Evolutionary conservation across 2,329 filamentous ascomycete species (phyloP).

Genomic region (Botrytis cinerea): DNA sequence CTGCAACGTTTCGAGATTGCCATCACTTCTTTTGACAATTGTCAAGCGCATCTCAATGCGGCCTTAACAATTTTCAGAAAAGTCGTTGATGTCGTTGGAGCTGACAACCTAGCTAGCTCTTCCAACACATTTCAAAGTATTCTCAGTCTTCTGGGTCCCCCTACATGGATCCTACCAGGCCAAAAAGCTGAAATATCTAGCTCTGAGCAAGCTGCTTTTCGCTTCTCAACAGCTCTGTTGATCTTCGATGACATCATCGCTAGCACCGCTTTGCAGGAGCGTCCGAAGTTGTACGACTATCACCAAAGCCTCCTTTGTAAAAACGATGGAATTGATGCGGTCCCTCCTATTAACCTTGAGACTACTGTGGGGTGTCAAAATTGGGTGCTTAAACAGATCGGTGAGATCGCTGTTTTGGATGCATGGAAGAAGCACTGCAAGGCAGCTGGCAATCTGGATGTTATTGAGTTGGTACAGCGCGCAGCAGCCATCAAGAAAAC

Average conservation of each 20-base stretch:
- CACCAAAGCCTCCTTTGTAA: slow-evolving; percentile 43
- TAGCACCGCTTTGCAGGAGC: slow-evolving; percentile 48
- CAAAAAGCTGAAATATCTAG: slow-evolving; percentile 39
- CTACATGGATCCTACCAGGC: slow-evolving; percentile 25
- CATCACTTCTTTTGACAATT: slow-evolving; percentile 50
- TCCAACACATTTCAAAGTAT: slow-evolving; percentile 29
- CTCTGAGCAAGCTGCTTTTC: slow-evolving; percentile 52
- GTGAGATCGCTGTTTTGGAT: slow-evolving; percentile 54
- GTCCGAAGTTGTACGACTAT: slow-evolving; percentile 48
- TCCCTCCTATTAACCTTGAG: slow-evolving; percentile 48
- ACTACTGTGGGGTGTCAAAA: slow-evolving; percentile 57
- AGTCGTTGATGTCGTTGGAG: slow-evolving; percentile 36
- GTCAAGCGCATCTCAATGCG: slow-evolving; percentile 54
- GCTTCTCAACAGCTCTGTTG: slow-evolving; percentile 53
- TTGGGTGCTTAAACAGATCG: slow-evolving; percentile 55
- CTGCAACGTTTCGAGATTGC: slow-evolving; percentile 56
- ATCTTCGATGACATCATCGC: slow-evolving; percentile 54
- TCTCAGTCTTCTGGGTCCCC: slow-evolving; percentile 27
- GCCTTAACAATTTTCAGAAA: slow-evolving; percentile 53
- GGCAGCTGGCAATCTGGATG: slow-evolving; percentile 47
- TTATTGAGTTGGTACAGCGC: slow-evolving; percentile 49
- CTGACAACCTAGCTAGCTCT: slow-evolving; percentile 17
- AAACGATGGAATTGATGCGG: slow-evolving; percentile 39
- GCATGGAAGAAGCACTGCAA: slow-evolving; percentile 58
- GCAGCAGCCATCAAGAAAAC: slow-evolving; percentile 45